phyloP scores from a whole-genome alignment of 306 rosid genomes.

The Luffa aegyptiaca region DNA sequence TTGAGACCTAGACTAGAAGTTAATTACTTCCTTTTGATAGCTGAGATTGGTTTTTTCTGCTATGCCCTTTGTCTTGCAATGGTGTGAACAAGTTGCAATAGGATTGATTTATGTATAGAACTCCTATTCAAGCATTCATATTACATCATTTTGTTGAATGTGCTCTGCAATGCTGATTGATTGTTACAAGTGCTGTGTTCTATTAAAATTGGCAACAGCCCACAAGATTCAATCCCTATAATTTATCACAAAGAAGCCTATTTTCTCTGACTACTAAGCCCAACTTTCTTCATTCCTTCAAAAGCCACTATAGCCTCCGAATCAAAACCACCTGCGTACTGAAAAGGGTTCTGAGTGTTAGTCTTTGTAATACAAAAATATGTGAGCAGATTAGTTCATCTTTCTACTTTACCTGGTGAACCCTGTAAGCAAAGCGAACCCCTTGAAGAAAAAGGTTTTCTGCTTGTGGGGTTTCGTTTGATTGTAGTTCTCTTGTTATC shows the following conservation, averaged over 20 bases:
- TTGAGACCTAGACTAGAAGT: too few species aligned
- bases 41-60: background rate
- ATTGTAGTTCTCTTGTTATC: constrained; percentile 34
- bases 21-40: background rate
- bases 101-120: background rate
- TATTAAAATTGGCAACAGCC: background rate
- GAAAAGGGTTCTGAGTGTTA: constrained; percentile 14
- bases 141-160: background rate
- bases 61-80: background rate
- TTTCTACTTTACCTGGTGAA: constrained; percentile 60
- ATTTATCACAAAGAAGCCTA: background rate
- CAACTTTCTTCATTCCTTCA: constrained; percentile 54
- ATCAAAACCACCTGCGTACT: constrained; percentile 98
- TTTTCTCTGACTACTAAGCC: constrained; percentile 4
- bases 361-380: background rate
- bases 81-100: background rate
- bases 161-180: background rate
- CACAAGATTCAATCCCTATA: background rate
- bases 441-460: constrained; percentile 63
- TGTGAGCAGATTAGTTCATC: background rate
- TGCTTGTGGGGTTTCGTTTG: constrained; percentile 31
- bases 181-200: background rate
- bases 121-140: background rate
- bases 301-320: constrained; percentile 39
- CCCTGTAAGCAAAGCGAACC: constrained; percentile 67